phyloP scores from a whole-genome alignment of 2,329 filamentous ascomycete species.

The Arthroderma uncinatum region DNA sequence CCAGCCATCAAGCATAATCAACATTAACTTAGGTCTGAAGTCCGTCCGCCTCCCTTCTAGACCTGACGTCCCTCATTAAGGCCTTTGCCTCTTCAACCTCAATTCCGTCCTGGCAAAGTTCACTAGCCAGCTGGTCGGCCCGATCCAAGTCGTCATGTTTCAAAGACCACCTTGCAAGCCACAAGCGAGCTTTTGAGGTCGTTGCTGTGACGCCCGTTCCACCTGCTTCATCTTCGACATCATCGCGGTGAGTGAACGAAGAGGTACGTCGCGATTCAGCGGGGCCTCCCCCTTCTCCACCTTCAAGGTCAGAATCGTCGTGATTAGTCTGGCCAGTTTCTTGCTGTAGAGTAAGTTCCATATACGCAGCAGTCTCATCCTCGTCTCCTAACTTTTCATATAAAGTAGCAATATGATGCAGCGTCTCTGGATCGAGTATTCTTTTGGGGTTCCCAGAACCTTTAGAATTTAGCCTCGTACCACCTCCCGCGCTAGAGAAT shows the following conservation, averaged over 20 bases:
- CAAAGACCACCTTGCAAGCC: slow-evolving; percentile 79
- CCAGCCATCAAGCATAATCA: background rate
- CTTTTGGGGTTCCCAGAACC: slow-evolving; percentile 21
- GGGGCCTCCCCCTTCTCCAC: slow-evolving; percentile 39
- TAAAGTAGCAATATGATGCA: slow-evolving; percentile 79
- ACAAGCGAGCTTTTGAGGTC: slow-evolving; percentile 85
- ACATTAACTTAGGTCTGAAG: background rate
- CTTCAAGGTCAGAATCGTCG: slow-evolving; percentile 28
- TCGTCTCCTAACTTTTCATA: slow-evolving; percentile 71
- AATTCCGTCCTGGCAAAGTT: slow-evolving; percentile 88
- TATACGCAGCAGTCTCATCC: slow-evolving; percentile 77
- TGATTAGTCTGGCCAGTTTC: slow-evolving; percentile 57
- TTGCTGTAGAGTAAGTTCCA: slow-evolving; percentile 90
- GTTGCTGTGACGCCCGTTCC: slow-evolving; percentile 80
- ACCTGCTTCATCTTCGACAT: slow-evolving; percentile 29
- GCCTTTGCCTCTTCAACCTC: slow-evolving; percentile 97
- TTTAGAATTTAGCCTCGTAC: slow-evolving; percentile 23
- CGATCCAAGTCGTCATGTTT: slow-evolving; percentile 61
- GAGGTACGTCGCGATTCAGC: slow-evolving; percentile 30
- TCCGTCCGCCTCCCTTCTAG: slow-evolving; percentile 49
- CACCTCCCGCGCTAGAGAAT: slow-evolving; percentile 32
- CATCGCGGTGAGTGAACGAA: slow-evolving; percentile 21
- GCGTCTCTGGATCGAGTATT: slow-evolving; percentile 76
- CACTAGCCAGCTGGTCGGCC: slow-evolving; percentile 70
- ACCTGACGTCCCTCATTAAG: slow-evolving; percentile 73